phyloP scores from a whole-genome alignment of 1,139 yeast genomes.

The Nadsonia commutata region DNA sequence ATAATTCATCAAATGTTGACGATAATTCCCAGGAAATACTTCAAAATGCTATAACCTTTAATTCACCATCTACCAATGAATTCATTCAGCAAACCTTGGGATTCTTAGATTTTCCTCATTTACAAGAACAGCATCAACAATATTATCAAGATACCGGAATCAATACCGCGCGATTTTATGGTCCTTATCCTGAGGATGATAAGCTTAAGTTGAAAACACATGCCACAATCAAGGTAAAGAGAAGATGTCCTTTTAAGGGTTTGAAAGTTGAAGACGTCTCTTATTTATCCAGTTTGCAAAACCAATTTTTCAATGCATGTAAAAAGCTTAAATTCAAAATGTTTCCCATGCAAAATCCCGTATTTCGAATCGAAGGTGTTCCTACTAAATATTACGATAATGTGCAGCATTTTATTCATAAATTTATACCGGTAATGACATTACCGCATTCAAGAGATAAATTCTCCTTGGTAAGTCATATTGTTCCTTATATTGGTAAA shows the following conservation, averaged over 20 bases:
- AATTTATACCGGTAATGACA: background rate
- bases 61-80: background rate
- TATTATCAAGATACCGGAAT: background rate
- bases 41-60: too few relatives aligned
- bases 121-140: background rate
- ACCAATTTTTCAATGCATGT: background rate
- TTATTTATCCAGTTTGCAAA: background rate
- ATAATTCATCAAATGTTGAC: too few relatives aligned
- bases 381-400: background rate
- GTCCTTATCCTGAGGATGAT: background rate
- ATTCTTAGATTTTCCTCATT: background rate
- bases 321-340: background rate
- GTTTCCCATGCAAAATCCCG: background rate
- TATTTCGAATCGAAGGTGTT: background rate
- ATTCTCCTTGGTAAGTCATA: background rate
- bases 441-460: background rate
- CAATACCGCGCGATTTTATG: background rate
- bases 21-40: too few relatives aligned
- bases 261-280: background rate
- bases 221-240: background rate
- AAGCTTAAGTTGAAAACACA: background rate
- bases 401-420: background rate
- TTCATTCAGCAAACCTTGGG: background rate
- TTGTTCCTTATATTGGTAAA: background rate
- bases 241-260: background rate